Evolutionary conservation across 2,329 filamentous ascomycete genomes (phyloP).

Genomic region (Trichoderma pleuroti): DNA sequence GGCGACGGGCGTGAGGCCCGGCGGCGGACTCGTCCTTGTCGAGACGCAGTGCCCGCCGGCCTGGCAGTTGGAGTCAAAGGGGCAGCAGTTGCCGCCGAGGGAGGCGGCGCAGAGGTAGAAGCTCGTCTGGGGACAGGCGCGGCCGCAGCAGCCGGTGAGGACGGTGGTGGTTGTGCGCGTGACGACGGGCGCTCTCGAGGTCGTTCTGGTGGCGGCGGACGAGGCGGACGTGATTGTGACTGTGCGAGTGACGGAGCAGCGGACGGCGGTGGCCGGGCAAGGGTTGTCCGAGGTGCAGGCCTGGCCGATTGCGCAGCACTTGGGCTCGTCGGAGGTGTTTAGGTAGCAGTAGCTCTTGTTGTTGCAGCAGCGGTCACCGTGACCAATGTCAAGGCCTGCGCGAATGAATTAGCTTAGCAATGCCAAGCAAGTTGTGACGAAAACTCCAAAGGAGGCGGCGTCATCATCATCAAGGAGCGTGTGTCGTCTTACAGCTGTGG

Average conservation of each 20-base stretch:
- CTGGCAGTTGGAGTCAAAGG: constrained; percentile 43
- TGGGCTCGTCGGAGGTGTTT: constrained; percentile 30
- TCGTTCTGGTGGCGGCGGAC: neutral
- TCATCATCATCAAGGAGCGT: too few relatives aligned
- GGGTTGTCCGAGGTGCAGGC: constrained; percentile 38
- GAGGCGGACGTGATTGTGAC: constrained; percentile 18
- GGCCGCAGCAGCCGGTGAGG: constrained; percentile 37
- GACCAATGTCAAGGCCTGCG: constrained; percentile 42
- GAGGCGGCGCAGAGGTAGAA: constrained; percentile 43
- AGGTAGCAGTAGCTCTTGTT: constrained; percentile 47
- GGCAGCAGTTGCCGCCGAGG: constrained; percentile 50
- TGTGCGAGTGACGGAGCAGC: constrained; percentile 33
- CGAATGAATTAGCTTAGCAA: neutral
- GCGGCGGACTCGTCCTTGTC: constrained; percentile 26
- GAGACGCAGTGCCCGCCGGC: constrained; percentile 36
- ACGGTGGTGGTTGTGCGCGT: constrained; percentile 26
- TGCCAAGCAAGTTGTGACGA: neutral
- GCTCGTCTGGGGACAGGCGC: constrained; percentile 40
- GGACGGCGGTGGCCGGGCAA: constrained; percentile 35
- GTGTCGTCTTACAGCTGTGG: constrained; percentile 33
- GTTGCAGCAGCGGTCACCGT: constrained; percentile 39
- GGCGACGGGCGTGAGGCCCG: constrained; percentile 35
- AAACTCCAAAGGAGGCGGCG: too few relatives aligned
- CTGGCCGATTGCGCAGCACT: constrained; percentile 44
- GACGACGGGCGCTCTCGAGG: neutral